Percentiles rank a stretch among this genome's conserved stretches.
These are phyloP conservation scores for Trichoderma asperellum DNA, from an alignment of 2,329 filamentous ascomycete genomes.

Conservation along the genomic window DNA sequence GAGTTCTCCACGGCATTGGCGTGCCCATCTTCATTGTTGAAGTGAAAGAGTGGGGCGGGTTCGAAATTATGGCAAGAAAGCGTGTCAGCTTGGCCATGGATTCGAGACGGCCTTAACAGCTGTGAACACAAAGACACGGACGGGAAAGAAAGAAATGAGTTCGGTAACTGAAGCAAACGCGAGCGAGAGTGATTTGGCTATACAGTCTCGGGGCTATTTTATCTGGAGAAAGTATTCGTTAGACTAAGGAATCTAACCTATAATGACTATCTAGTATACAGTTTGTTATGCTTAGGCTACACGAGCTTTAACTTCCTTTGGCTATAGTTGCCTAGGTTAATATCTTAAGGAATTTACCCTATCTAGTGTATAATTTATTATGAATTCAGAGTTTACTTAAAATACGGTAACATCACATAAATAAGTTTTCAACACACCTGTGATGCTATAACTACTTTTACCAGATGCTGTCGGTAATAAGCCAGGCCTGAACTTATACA, in stretches of 20 bases:
- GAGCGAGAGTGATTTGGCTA: conserved; percentile 16
- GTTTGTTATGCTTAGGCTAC: no score
- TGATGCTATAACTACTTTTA: no score
- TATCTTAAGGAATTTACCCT: no score
- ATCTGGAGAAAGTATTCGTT: conserved; percentile 28
- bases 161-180: conserved; percentile 19
- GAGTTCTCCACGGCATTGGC: conserved; percentile 34
- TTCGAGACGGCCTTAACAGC: conserved; percentile 32
- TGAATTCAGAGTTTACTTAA: no score
- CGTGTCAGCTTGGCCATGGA: conserved; percentile 32
- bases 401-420: no score
- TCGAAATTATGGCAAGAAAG: conserved; percentile 30
- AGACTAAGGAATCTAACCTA: not conserved
- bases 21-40: conserved; percentile 33
- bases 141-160: conserved; percentile 25
- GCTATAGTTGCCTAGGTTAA: no score
- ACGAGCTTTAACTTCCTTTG: no score
- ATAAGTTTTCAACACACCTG: no score
- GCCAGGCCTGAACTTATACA: no score
- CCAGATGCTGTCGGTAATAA: no score
- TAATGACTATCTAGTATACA: no score
- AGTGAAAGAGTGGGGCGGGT: conserved; percentile 31
- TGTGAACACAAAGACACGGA: conserved; percentile 24
- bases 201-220: conserved; percentile 31
- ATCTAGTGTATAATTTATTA: no score